Evolutionary conservation across 495 filamentous ascomycete species (phyloP), one percentile per base, ranked within the genome.

Genomic region (Aspergillus indologenus): DNA sequence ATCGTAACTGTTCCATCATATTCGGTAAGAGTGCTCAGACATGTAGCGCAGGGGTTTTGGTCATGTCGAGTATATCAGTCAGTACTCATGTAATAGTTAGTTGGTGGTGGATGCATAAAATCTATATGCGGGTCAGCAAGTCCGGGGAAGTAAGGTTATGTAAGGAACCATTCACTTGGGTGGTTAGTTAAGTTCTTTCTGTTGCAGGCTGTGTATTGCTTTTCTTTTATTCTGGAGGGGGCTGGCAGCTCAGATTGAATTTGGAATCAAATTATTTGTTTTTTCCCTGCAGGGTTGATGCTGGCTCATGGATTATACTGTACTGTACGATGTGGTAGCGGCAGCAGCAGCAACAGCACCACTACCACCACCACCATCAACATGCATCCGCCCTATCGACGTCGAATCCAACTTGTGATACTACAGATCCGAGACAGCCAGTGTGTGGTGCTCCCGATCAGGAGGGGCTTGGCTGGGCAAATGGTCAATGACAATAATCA

Each of bases 61-160:
- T 14, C 5, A 40, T 40, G 34, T 15, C 34, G 12, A 40, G 34
- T 11, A 40, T 40, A 40, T 40, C 2, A n/a, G n/a, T n/a, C n/a
- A n/a, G n/a, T n/a, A n/a, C n/a, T n/a, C n/a, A n/a, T n/a, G n/a
- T n/a, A n/a, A 8, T 8, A 9, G 34, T 40, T 40, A 29, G 26
- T 40, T 8, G 12, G 5, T 8, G 12, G 5, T 40, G 34, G 34
- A 40, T 40, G 34, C 34, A 40, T 40, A 14, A 40, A 40, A 40
- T 40, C 34, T 14, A n/a, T 14, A n/a, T 29, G 47, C 47, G 8
- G 23, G n/a, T 29, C 23, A 50, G 47, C 22, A 29, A 31, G 24
- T 51, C 23, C 22, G 24, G 48, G 48, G 48, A 31, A 51, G 48
- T 51, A 51, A 24, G 23, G 3, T 19, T 51, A 51, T 51, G 48